Base-by-base conservation (phyloP, 768 basidiomycete species). In the Tylopilus balloui region DNA sequence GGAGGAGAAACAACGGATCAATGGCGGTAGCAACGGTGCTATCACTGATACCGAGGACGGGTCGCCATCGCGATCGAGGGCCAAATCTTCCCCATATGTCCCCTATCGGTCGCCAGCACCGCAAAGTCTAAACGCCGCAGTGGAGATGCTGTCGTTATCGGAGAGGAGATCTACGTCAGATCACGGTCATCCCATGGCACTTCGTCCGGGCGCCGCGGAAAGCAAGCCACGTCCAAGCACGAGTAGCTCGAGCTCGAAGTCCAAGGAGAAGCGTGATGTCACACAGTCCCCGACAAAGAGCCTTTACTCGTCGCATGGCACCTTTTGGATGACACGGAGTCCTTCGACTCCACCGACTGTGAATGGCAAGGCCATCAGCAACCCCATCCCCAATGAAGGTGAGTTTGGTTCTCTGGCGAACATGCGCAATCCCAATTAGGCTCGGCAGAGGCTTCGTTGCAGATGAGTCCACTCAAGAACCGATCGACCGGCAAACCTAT, bases 401-500 rank as follows among this genome's bases (percentile, higher is more conserved):
- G 52, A 50, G 77, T 43, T 40, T 19, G 19, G 31, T 43, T 48
- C 35, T 8, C 44, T 25, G 42, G 40, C 25, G n/a, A 39, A 12
- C 41, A 15, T 28, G 10, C n/a, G 15, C 20, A 28, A 35, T 19
- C 28, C 31, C 55, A 35, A 54, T 29, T 46, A 29, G 31, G 43
- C 47, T 45, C 17, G 20, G 31, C 50, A 71, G 89, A 80, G 63
- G 86, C 86, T 14, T 86, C 84, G 1, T 60, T 80, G 58, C 75
- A 83, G 48, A 79, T 92, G 79, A 86, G 81, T 55, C 88, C 89
- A 29, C 78, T 89, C 20, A 84, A 84, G 69, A 78, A 81, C 58
- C 75, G 83, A 37, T 72, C 73, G 7, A 70, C 71, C 7, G 79
- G 80, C 19, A 74, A 77, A 55, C 87, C 88, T 17, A 88, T 88